These are phyloP conservation scores for Petrea volubilis DNA, from an alignment of 257 asterid genomes.

Conservation along the genomic window DNA sequence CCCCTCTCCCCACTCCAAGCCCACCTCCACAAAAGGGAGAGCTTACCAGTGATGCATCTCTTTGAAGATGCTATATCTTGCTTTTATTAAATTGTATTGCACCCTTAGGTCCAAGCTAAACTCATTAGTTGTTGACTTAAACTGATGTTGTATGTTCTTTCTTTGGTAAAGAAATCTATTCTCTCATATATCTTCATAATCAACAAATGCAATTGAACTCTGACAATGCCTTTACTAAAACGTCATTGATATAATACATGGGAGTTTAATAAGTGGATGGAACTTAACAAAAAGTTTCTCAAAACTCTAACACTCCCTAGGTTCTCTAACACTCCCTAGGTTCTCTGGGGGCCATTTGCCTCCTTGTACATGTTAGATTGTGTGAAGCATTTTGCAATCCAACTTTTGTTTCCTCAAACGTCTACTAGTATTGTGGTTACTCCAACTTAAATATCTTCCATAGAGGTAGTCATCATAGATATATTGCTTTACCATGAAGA, in stretches of 20 bases:
- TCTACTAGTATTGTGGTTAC: neutral
- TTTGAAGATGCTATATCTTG: neutral
- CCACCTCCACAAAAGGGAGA: neutral
- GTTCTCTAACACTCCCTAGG: neutral
- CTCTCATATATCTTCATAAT: neutral
- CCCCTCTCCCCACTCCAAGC: neutral
- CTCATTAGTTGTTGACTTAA: neutral
- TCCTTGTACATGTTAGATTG: neutral
- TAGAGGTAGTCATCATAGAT: neutral
- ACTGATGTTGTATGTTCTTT: conserved; percentile 10
- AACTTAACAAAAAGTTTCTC: neutral
- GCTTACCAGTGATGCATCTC: neutral
- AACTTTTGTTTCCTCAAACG: neutral
- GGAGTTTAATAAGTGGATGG: neutral
- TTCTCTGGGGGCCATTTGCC: neutral
- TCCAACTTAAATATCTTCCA: neutral
- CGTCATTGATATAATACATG: neutral
- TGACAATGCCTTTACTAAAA: neutral
- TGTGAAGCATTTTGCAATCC: conserved; percentile 1
- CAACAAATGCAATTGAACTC: neutral
- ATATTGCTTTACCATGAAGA: neutral
- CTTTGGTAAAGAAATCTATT: neutral
- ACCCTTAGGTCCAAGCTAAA: neutral
- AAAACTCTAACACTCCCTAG: neutral
- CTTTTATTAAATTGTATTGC: neutral